phyloP scores from a whole-genome alignment of 2,329 filamentous ascomycete species.

The Colletotrichum sp. region DNA sequence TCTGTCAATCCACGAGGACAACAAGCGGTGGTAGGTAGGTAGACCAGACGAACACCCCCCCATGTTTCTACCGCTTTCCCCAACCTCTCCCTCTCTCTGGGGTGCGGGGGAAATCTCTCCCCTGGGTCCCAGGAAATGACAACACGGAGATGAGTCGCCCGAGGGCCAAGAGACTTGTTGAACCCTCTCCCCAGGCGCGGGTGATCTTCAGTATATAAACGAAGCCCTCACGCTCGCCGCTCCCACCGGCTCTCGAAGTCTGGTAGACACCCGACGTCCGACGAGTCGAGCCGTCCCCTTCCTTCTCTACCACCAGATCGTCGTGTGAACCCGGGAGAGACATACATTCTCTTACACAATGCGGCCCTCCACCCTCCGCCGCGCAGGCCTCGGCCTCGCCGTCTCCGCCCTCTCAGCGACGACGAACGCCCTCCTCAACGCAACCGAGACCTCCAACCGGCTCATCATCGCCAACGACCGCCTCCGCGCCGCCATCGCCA shows the following conservation, averaged over 20 bases:
- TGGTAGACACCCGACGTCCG: not conserved
- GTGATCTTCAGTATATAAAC: not conserved
- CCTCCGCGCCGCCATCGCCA: conserved; percentile 39
- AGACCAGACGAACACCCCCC: not conserved
- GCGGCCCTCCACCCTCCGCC: conserved; percentile 1
- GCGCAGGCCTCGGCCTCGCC: not conserved
- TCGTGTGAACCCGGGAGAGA: not conserved
- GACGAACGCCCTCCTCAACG: conserved; percentile 31
- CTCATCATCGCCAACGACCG: conserved; percentile 42
- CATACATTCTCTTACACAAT: not conserved
- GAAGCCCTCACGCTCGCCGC: not conserved
- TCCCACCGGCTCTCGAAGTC: not conserved
- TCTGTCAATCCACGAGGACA: not conserved
- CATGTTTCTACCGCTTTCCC: not conserved
- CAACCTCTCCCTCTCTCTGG: not conserved
- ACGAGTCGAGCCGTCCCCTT: not conserved
- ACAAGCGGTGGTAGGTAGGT: not conserved
- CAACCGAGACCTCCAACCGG: conserved; percentile 36
- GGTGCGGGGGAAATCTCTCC: not conserved
- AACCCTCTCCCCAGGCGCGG: not conserved
- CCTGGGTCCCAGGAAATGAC: not conserved
- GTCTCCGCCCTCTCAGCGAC: not conserved
- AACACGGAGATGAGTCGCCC: conserved; percentile 9
- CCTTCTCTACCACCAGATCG: no score
- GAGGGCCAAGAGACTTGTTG: not conserved